Conservation (phyloP, 2,329 filamentous ascomycete species). For the Arachnomyces sp. region DNA sequence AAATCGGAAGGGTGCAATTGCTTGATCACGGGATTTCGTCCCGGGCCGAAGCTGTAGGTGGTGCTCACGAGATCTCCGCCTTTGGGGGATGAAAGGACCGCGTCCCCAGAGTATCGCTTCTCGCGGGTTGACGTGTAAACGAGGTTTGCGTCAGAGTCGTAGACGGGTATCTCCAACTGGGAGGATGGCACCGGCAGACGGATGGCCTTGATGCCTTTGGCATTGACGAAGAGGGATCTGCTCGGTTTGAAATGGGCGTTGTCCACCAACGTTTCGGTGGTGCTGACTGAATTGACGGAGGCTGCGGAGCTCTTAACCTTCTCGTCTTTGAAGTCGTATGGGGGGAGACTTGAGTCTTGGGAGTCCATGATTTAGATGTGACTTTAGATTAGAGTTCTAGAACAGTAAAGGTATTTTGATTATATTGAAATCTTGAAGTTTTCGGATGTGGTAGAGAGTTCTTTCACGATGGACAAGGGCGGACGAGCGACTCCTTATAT, state of each 20-base stretch:
- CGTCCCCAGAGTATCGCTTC: conserved; percentile 41
- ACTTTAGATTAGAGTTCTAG: no score
- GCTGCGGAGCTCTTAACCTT: conserved; percentile 10
- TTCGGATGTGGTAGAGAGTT: no score
- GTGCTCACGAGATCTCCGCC: conserved; percentile 41
- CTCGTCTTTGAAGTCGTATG: not conserved
- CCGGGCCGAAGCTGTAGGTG: conserved; percentile 52
- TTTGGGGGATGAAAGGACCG: conserved; percentile 38
- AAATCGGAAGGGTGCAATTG: conserved; percentile 23
- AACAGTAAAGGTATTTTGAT: no score
- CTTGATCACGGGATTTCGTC: conserved; percentile 43
- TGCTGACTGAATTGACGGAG: conserved; percentile 7
- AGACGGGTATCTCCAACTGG: conserved; percentile 30
- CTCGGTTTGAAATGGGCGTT: conserved; percentile 6
- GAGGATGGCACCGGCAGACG: conserved; percentile 30
- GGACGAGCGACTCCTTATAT: no score
- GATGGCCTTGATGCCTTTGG: conserved; percentile 21
- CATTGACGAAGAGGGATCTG: conserved; percentile 17
- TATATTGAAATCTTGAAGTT: no score
- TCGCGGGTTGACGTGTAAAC: conserved; percentile 49
- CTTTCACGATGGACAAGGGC: no score
- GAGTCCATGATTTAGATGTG: no score
- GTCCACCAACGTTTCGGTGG: conserved; percentile 1
- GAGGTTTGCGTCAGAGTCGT: conserved; percentile 28
- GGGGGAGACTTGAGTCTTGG: no score